A percentile compares a stretch with the other conserved stretches of the same genome.
These are phyloP conservation scores for Floccularia luteovirens DNA, from an alignment of 768 basidiomycete species.

Conservation along the genomic window DNA sequence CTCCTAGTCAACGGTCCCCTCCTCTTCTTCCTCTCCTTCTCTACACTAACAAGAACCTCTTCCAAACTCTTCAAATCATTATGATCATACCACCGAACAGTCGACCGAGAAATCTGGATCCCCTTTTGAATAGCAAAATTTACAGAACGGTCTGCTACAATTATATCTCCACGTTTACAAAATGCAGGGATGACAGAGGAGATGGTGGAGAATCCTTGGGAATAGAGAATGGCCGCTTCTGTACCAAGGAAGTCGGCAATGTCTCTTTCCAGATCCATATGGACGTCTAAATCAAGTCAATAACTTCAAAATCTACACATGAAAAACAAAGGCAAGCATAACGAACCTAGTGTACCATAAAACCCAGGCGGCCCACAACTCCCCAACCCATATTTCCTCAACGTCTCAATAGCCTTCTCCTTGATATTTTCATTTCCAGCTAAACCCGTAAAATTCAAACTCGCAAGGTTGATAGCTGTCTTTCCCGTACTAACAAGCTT, in stretches of 20 bases:
- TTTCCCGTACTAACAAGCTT: slow-evolving; percentile 68
- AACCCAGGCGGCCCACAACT: slow-evolving; percentile 96
- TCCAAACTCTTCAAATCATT: slow-evolving; percentile 91
- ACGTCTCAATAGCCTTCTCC: slow-evolving; percentile 73
- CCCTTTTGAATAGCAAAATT: slow-evolving; percentile 96
- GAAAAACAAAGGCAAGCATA: not conserved
- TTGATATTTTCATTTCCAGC: slow-evolving; percentile 86
- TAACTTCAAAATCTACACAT: slow-evolving; percentile 4
- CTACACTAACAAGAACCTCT: slow-evolving; percentile 73
- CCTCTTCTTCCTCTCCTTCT: slow-evolving; percentile 86
- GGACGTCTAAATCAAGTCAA: slow-evolving; percentile 88
- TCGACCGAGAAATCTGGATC: slow-evolving; percentile 86
- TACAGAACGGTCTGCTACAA: slow-evolving; percentile 96
- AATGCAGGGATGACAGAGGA: slow-evolving; percentile 96
- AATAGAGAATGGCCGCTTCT: slow-evolving; percentile 86
- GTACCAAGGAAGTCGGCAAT: slow-evolving; percentile 88
- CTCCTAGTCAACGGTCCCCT: slow-evolving; percentile 75
- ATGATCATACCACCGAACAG: slow-evolving; percentile 93
- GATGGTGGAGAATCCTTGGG: slow-evolving; percentile 88
- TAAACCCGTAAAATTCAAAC: slow-evolving; percentile 88
- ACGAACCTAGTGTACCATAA: slow-evolving; percentile 89
- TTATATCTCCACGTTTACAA: slow-evolving; percentile 95
- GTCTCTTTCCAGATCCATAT: slow-evolving; percentile 81
- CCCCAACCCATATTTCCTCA: slow-evolving; percentile 87
- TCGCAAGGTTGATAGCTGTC: slow-evolving; percentile 77